Evolutionary conservation across 495 filamentous ascomycete species (phyloP).

Genomic region (Daldinia concentrica): DNA sequence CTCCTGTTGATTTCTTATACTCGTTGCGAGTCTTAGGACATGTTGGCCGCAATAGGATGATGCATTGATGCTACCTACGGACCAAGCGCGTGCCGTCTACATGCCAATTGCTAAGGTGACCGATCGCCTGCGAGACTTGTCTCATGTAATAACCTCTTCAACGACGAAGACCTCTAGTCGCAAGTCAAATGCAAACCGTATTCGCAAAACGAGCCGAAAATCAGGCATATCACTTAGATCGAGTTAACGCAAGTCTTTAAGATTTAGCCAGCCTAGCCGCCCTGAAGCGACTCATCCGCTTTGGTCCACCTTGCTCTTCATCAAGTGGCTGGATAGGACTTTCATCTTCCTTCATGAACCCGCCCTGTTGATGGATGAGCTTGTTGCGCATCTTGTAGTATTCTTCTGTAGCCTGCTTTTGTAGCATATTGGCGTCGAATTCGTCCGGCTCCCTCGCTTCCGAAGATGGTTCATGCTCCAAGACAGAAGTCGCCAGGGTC

Average conservation of each 20-base stretch:
- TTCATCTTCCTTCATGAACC: slow-evolving; percentile 72
- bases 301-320: slow-evolving; percentile 70
- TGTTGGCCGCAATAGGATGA: slow-evolving; percentile 2
- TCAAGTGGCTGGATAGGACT: slow-evolving; percentile 69
- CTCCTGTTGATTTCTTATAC: neutral
- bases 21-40: neutral
- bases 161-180: neutral
- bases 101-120: neutral
- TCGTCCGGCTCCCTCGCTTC: slow-evolving; percentile 70
- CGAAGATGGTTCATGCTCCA: slow-evolving; percentile 65
- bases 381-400: slow-evolving; percentile 81
- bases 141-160: neutral
- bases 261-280: slow-evolving; percentile 74
- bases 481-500: slow-evolving; percentile 65
- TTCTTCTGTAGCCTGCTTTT: slow-evolving; percentile 80
- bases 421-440: slow-evolving; percentile 74
- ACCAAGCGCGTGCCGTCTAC: slow-evolving; percentile 8
- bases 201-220: neutral
- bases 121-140: neutral
- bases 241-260: slow-evolving; percentile 24
- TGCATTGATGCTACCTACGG: slow-evolving; percentile 34
- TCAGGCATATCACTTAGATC: slow-evolving; percentile 11
- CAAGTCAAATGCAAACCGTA: slow-evolving; percentile 2
- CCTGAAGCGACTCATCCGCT: slow-evolving; percentile 87
- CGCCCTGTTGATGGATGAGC: slow-evolving; percentile 81